A percentile compares a stretch with the other conserved stretches of the same genome.
Evolutionary conservation across 768 basidiomycete species (phyloP).

Genomic region (Suillus alpinus): DNA sequence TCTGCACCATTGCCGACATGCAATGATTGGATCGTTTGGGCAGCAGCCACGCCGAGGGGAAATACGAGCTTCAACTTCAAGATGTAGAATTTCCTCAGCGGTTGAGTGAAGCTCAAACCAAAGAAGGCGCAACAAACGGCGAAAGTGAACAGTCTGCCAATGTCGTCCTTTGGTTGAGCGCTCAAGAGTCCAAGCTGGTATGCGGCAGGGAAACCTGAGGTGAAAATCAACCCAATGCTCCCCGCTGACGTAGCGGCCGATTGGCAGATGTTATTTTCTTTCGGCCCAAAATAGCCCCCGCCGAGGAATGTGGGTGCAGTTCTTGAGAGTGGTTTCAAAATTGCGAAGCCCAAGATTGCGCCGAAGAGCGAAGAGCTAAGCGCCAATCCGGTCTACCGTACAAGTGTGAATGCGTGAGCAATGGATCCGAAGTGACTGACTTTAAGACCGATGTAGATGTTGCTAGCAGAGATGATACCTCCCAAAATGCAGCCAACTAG

Average conservation of each 20-base stretch:
- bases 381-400: constrained; percentile 48
- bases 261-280: constrained; percentile 42
- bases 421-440: neutral
- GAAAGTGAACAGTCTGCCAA: constrained; percentile 53
- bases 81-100: constrained; percentile 58
- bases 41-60: constrained; percentile 61
- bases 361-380: constrained; percentile 63
- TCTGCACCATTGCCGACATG: constrained; percentile 50
- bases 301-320: constrained; percentile 40
- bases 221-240: constrained; percentile 55
- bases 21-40: constrained; percentile 59
- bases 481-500: constrained; percentile 47
- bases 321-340: constrained; percentile 53
- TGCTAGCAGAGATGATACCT: constrained; percentile 54
- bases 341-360: constrained; percentile 37
- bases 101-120: constrained; percentile 65
- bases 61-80: constrained; percentile 60
- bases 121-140: constrained; percentile 53
- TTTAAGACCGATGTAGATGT: constrained; percentile 65
- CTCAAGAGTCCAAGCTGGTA: constrained; percentile 52
- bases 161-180: constrained; percentile 44
- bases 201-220: constrained; percentile 55
- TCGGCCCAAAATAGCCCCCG: constrained; percentile 61
- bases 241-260: constrained; percentile 39
- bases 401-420: neutral